phyloP scores from a whole-genome alignment of 2,329 filamentous ascomycete genomes.

The Ceratocystis papillata region DNA sequence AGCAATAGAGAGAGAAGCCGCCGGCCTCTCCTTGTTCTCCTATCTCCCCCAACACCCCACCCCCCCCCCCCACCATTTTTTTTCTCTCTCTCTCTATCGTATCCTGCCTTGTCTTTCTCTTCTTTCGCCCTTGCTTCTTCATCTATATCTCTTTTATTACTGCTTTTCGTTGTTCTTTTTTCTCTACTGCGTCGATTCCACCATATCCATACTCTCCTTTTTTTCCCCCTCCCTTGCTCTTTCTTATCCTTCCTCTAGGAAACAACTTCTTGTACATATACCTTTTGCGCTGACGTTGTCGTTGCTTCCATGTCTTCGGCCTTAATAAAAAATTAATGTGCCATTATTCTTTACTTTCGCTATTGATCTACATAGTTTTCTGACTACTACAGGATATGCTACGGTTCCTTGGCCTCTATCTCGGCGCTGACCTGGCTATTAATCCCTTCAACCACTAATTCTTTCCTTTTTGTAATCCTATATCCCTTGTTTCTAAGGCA shows the following conservation, averaged over 20 bases:
- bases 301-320: conserved; percentile 4
- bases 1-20: background rate
- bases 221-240: background rate
- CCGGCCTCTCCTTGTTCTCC: background rate
- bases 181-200: background rate
- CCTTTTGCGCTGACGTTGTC: conserved; percentile 11
- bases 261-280: conserved; percentile 11
- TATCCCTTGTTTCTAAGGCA: background rate
- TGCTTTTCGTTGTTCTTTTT: conserved; percentile 3
- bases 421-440: background rate
- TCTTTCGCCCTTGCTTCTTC: conserved; percentile 10
- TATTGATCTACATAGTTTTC: background rate
- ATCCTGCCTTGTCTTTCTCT: background rate
- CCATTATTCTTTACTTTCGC: background rate
- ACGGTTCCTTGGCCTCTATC: background rate
- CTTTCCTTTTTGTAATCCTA: background rate
- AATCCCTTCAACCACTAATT: background rate
- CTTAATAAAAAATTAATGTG: conserved; percentile 7
- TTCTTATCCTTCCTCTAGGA: conserved; percentile 16
- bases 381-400: background rate
- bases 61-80: background rate
- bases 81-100: conserved; percentile 7
- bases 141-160: background rate
- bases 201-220: conserved; percentile 4
- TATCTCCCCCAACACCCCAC: no score